Conservation (phyloP, 805 yeast genomes). For the Candida sphagnicola region DNA sequence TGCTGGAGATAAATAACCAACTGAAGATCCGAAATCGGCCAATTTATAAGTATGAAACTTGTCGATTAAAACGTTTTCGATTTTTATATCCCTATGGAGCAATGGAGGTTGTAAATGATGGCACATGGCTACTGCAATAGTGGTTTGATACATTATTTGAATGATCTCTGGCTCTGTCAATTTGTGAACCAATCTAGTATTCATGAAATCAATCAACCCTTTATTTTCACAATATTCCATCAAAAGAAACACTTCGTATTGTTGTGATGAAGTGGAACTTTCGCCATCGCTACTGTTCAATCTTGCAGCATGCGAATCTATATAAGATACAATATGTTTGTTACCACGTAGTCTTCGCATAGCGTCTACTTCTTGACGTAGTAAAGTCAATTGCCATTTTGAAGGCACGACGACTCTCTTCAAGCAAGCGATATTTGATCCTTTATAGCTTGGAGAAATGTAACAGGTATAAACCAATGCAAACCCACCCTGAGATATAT, state of each 20-base stretch:
- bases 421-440: conserved; percentile 65
- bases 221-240: conserved; percentile 79
- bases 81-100: conserved; percentile 76
- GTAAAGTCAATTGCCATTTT: conserved; percentile 72
- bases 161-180: conserved; percentile 66
- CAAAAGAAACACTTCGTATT: conserved; percentile 70
- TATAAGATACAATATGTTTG: conserved; percentile 78
- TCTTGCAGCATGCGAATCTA: conserved; percentile 92
- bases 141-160: conserved; percentile 62
- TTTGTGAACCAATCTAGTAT: conserved; percentile 61
- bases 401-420: conserved; percentile 95
- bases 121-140: conserved; percentile 74
- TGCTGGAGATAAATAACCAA: conserved; percentile 62
- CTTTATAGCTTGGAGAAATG: conserved; percentile 51
- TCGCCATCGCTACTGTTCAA: conserved; percentile 22
- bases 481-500: conserved; percentile 88
- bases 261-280: conserved; percentile 31
- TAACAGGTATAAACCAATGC: conserved; percentile 89
- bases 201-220: conserved; percentile 79
- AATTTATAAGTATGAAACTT: conserved; percentile 57
- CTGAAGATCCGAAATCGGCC: conserved; percentile 83
- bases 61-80: conserved; percentile 72
- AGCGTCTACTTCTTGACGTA: conserved; percentile 95
- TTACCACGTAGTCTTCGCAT: conserved; percentile 86
- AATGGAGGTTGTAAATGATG: conserved; percentile 70